phyloP scores from a whole-genome alignment of 2,329 filamentous ascomycete genomes.

The Curvularia hawaiiensis region DNA sequence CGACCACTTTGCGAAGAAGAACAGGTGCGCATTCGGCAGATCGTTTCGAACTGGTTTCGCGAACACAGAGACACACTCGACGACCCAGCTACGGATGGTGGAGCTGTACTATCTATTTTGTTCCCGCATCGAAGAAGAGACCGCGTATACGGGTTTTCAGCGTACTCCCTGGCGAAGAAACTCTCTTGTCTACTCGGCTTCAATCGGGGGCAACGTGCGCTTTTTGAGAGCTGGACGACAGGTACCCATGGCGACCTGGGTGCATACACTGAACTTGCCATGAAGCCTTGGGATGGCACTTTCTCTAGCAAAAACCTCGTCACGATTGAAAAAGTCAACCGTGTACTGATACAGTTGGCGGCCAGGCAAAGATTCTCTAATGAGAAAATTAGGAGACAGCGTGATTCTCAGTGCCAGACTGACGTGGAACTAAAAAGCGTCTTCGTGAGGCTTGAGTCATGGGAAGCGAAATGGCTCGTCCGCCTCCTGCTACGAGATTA shows the following conservation, averaged over 20 bases:
- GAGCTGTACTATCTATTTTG: constrained; percentile 74
- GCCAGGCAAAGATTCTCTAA: constrained; percentile 74
- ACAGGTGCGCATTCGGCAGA: constrained; percentile 37
- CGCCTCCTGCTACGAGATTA: constrained; percentile 79
- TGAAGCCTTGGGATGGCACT: constrained; percentile 61
- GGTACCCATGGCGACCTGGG: constrained; percentile 70
- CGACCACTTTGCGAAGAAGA: constrained; percentile 43
- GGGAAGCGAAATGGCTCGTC: constrained; percentile 88
- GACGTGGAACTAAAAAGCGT: constrained; percentile 32
- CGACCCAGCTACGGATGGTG: constrained; percentile 60
- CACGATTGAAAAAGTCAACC: constrained; percentile 76
- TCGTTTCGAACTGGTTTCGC: constrained; percentile 70
- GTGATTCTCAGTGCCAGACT: constrained; percentile 25
- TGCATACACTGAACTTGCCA: constrained; percentile 69
- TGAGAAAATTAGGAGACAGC: constrained; percentile 48
- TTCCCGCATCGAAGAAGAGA: constrained; percentile 78
- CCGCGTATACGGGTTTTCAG: constrained; percentile 75
- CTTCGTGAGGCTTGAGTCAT: constrained; percentile 58
- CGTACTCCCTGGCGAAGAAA: constrained; percentile 66
- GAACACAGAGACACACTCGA: constrained; percentile 65
- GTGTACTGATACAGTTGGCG: constrained; percentile 68
- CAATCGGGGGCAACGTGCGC: constrained; percentile 62
- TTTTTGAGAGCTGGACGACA: constrained; percentile 67
- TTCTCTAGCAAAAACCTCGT: constrained; percentile 42
- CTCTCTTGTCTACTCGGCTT: constrained; percentile 71